Evolutionary conservation across 352 stramenopile species (phyloP), one percentile per base, ranked within the genome.

Genomic region (Globisporangium paddicum): DNA sequence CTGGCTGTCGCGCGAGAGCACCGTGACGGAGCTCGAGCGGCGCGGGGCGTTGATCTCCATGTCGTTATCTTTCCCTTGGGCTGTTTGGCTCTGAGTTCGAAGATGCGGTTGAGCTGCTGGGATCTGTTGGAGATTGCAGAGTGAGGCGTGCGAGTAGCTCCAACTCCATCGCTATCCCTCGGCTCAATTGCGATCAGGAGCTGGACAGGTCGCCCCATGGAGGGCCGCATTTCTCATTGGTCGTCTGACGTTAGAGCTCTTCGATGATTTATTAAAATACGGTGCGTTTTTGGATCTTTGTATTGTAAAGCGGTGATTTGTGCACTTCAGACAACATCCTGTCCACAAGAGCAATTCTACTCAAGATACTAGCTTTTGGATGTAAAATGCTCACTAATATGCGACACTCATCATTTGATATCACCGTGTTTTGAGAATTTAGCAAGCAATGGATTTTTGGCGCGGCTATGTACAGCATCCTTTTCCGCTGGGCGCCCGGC

Each of bases 1-100:
- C n/a, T 59, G 41, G 9, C 26, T 41, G 37, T 59, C 53, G 53
- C 53, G 53, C 25, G 53, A 59, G 38, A 59, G 53, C 25, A 59
- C 53, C 9, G 53, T 59, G 14, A 59, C 40, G 25, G 53, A 59
- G 53, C 53, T 59, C 40, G 53, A 50, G 40, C 53, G 40, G 26
- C 40, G 53, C n/a, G 46, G 46, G 16, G 11, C 26, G 19, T 53
- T 26, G 21, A 32, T 13, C 26, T 28, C 9, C 26, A 51, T 19
- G 25, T 35, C 30, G 40, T 35, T n/a, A 10, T 49, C 18, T 45
- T 57, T 13, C 26, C 38, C 1, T 26, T 7, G 10, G 19, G 14
- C 32, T 55, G 32, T 11, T 40, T 40, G 9, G 13, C 45, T 51
- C 21, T 51, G 14, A 21, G 37, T 7, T 44, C n/a, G n/a, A n/a